Conservation (phyloP, 108 stramenopile genomes). For the Cyclotella choctawhatcheeana region DNA sequence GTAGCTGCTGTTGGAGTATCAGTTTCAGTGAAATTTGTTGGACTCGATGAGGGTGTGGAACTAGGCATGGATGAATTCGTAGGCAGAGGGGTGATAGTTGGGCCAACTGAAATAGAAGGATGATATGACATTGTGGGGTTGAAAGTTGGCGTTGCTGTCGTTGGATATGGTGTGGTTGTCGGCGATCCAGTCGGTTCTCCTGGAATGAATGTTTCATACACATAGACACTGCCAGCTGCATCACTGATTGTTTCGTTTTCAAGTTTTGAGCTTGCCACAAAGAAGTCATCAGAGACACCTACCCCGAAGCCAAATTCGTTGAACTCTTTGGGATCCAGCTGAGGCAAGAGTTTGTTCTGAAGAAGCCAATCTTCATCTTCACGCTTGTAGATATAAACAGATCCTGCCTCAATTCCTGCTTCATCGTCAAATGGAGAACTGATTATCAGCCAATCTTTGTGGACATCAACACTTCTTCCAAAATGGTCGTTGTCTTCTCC, state of each 20-base stretch:
- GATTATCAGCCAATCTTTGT: slow-evolving; percentile 36
- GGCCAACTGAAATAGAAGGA: background rate
- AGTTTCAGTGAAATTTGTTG: slow-evolving; percentile 2
- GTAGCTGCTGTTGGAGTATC: background rate
- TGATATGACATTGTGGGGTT: slow-evolving; percentile 4
- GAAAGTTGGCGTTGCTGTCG: slow-evolving; percentile 10
- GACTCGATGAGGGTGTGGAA: background rate
- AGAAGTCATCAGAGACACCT: slow-evolving; percentile 18
- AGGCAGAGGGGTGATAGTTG: background rate
- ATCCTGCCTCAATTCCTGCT: slow-evolving; percentile 21
- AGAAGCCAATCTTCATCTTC: slow-evolving; percentile 22
- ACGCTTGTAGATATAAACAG: slow-evolving; percentile 25
- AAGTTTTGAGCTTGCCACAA: slow-evolving; percentile 19
- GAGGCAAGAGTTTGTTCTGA: slow-evolving; percentile 19
- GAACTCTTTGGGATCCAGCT: slow-evolving; percentile 16
- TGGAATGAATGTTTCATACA: slow-evolving; percentile 11
- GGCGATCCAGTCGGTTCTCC: slow-evolving; percentile 20
- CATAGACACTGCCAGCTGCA: slow-evolving; percentile 11
- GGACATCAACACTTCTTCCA: slow-evolving; percentile 27
- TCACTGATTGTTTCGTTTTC: slow-evolving; percentile 14
- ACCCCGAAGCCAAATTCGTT: slow-evolving; percentile 26
- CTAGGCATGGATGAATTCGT: slow-evolving; percentile 13
- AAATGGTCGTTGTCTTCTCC: slow-evolving; percentile 37
- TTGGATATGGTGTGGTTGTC: slow-evolving; percentile 14
- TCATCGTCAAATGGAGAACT: slow-evolving; percentile 38